Evolutionary conservation across 768 basidiomycete species (phyloP).

Genomic region (Pleurotus giganteus): DNA sequence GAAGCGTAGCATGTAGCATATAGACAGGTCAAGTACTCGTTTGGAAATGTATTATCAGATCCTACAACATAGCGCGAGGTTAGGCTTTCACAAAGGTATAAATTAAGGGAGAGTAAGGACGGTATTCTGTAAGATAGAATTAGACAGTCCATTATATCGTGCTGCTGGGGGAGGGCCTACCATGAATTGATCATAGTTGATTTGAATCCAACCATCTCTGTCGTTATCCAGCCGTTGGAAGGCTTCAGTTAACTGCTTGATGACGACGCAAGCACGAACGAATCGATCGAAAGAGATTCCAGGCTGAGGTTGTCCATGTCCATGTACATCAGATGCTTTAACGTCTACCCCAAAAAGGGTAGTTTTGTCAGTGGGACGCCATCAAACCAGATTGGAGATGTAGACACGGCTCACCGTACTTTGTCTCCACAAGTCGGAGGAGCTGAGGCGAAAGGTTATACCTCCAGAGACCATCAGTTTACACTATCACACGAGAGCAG

Average conservation of each 20-base stretch:
- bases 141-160: too few species aligned
- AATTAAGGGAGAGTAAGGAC: conserved; percentile 1
- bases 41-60: too few species aligned
- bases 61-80: too few species aligned
- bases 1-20: too few species aligned
- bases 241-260: conserved; percentile 76
- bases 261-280: conserved; percentile 77
- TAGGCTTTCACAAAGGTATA: not conserved
- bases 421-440: conserved; percentile 65
- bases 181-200: conserved; percentile 86
- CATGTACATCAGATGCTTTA: conserved; percentile 47
- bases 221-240: conserved; percentile 79
- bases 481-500: not conserved
- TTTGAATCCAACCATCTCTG: conserved; percentile 72
- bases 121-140: not conserved
- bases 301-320: conserved; percentile 31
- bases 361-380: conserved; percentile 22
- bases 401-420: conserved; percentile 60
- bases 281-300: conserved; percentile 88
- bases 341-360: conserved; percentile 47
- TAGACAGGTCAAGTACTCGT: too few species aligned
- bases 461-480: conserved; percentile 22
- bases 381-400: not conserved
- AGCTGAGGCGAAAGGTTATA: conserved; percentile 70
- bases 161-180: not conserved